phyloP scores from a whole-genome alignment of 2,329 filamentous ascomycete genomes.

The Curvularia lunata region DNA sequence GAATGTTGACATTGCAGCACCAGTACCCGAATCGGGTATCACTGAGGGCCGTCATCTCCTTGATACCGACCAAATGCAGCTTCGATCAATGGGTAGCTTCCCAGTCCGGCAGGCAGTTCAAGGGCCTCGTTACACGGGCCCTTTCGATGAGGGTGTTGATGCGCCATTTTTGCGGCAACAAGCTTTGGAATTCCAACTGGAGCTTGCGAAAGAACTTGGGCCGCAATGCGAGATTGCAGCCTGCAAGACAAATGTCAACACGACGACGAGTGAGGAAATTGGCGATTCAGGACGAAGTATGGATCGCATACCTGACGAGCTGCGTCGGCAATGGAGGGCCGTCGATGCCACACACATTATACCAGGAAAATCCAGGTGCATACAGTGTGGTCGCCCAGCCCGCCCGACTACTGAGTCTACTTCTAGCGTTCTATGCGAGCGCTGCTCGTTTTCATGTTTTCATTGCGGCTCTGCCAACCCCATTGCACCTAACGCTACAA shows the following conservation, averaged over 20 bases:
- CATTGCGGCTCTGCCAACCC: slow-evolving; percentile 42
- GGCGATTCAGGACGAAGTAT: slow-evolving; percentile 50
- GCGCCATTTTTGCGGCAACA: slow-evolving; percentile 34
- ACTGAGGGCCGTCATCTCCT: slow-evolving; percentile 39
- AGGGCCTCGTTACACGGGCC: slow-evolving; percentile 52
- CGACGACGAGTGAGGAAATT: slow-evolving; percentile 46
- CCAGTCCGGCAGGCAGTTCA: slow-evolving; percentile 56
- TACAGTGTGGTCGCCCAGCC: slow-evolving; percentile 42
- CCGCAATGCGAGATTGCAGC: slow-evolving; percentile 33
- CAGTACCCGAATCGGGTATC: slow-evolving; percentile 33
- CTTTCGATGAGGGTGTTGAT: slow-evolving; percentile 40
- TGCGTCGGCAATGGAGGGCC: slow-evolving; percentile 39
- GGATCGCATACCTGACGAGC: slow-evolving; percentile 52
- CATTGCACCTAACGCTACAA: slow-evolving; percentile 24
- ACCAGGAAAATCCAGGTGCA: slow-evolving; percentile 44
- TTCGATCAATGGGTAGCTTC: slow-evolving; percentile 50
- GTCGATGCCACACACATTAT: slow-evolving; percentile 12
- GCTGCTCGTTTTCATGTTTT: slow-evolving; percentile 53
- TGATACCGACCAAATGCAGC: slow-evolving; percentile 41
- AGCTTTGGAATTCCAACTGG: slow-evolving; percentile 44
- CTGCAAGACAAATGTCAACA: slow-evolving; percentile 42
- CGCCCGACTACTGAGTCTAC: slow-evolving; percentile 20
- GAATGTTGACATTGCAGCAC: neutral
- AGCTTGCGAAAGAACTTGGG: slow-evolving; percentile 21
- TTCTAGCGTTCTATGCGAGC: slow-evolving; percentile 45